Evolutionary conservation across 2,329 filamentous ascomycete genomes (phyloP).

Genomic region (Fusarium euwallaceae): DNA sequence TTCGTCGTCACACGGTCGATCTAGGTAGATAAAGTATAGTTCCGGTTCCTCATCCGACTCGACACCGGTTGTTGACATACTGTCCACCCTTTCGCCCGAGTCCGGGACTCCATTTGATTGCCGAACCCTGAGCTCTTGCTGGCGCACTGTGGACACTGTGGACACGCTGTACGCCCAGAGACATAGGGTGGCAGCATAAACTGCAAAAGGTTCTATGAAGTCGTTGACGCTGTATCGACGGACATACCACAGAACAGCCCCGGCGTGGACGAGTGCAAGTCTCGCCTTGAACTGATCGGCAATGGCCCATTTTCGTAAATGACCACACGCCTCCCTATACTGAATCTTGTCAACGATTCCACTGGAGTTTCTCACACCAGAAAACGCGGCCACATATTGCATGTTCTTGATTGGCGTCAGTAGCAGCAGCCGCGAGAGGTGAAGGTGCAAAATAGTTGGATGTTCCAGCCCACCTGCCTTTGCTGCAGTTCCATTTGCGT

Average conservation of each 20-base stretch:
- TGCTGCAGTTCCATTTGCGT: conserved; percentile 32
- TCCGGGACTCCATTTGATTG: not conserved
- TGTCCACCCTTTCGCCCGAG: not conserved
- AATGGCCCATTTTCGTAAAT: conserved; percentile 32
- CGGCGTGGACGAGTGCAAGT: conserved; percentile 32
- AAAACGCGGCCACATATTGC: conserved; percentile 13
- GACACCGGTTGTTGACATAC: not conserved
- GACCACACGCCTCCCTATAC: conserved; percentile 17
- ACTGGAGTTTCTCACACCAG: not conserved
- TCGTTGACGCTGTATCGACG: conserved; percentile 32
- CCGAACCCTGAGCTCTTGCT: not conserved
- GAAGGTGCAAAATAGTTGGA: conserved; percentile 37
- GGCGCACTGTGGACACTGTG: not conserved
- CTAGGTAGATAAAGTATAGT: conserved; percentile 27
- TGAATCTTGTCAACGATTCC: not conserved
- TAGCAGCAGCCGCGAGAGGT: conserved; percentile 33
- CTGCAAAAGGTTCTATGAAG: conserved; percentile 32
- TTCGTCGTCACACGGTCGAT: conserved; percentile 38
- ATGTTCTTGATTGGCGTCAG: conserved; percentile 30
- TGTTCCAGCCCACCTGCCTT: conserved; percentile 35
- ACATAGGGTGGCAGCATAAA: conserved; percentile 29
- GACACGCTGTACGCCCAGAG: conserved; percentile 35
- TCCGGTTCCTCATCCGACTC: conserved; percentile 24
- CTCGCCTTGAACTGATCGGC: conserved; percentile 38
- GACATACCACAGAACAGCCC: conserved; percentile 35